phyloP scores from a whole-genome alignment of 495 filamentous ascomycete genomes.

The Penicillium fimorum region DNA sequence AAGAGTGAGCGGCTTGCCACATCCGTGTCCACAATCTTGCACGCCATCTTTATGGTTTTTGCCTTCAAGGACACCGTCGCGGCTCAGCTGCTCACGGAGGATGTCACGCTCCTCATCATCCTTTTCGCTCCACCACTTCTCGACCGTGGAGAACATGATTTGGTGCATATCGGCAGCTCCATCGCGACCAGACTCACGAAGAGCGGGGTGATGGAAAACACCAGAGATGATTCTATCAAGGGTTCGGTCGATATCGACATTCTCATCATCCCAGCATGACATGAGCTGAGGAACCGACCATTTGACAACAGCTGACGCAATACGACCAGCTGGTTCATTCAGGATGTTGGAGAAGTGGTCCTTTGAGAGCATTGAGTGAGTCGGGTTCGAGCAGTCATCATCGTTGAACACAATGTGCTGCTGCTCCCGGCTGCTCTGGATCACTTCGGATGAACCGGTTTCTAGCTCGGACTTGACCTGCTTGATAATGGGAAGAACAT shows the following conservation, averaged over 20 bases:
- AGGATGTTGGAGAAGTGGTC: conserved; percentile 87
- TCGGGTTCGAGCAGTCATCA: conserved; percentile 71
- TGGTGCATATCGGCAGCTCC: conserved; percentile 69
- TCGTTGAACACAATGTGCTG: conserved; percentile 86
- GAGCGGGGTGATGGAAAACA: conserved; percentile 84
- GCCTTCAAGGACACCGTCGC: conserved; percentile 70
- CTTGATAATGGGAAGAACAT: conserved; percentile 77
- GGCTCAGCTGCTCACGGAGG: conserved; percentile 69
- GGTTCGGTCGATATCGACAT: conserved; percentile 61
- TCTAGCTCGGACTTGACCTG: conserved; percentile 82
- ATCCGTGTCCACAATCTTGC: conserved; percentile 82
- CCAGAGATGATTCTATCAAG: conserved; percentile 74
- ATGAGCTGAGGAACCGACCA: conserved; percentile 88
- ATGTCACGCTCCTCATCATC: conserved; percentile 56
- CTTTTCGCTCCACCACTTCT: conserved; percentile 76
- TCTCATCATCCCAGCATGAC: conserved; percentile 77
- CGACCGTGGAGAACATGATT: conserved; percentile 73
- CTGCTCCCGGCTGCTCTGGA: conserved; percentile 71
- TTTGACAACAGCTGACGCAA: conserved; percentile 71
- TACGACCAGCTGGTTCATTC: conserved; percentile 82
- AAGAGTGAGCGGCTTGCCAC: conserved; percentile 67
- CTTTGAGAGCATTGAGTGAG: conserved; percentile 95
- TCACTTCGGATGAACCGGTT: conserved; percentile 82
- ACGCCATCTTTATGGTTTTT: conserved; percentile 82
- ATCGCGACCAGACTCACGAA: conserved; percentile 65